Evolutionary conservation across 2,329 filamentous ascomycete genomes (phyloP).

Genomic region (Pseudopithomyces maydicus): DNA sequence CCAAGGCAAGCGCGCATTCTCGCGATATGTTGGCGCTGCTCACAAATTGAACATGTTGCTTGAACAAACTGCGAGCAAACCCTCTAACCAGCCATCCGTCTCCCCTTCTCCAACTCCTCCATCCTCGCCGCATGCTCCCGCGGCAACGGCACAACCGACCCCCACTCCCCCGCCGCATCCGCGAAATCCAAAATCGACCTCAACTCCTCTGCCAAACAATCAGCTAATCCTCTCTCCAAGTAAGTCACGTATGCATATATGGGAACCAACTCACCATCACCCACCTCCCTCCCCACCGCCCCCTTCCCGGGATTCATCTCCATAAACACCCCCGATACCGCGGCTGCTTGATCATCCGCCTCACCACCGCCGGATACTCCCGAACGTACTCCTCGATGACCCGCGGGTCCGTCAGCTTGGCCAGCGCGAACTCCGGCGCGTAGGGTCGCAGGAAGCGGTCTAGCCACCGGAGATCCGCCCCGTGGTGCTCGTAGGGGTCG

Average conservation of each 20-base stretch:
- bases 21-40: too few relatives aligned
- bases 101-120: conserved; percentile 21
- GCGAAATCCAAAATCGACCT: conserved; percentile 28
- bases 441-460: conserved; percentile 23
- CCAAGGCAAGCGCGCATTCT: too few relatives aligned
- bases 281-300: conserved; percentile 8
- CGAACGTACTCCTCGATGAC: conserved; percentile 18
- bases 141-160: conserved; percentile 28
- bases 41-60: background rate
- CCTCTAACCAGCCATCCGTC: conserved; percentile 19
- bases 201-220: conserved; percentile 7
- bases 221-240: background rate
- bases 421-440: conserved; percentile 16
- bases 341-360: conserved; percentile 28
- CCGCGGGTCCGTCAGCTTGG: conserved; percentile 18
- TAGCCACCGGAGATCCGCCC: conserved; percentile 26
- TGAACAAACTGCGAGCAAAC: background rate
- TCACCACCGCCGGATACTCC: conserved; percentile 21
- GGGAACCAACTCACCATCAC: conserved; percentile 19
- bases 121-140: conserved; percentile 22
- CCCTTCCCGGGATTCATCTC: conserved; percentile 24
- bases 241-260: background rate
- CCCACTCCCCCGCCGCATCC: conserved; percentile 35
- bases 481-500: conserved; percentile 16
- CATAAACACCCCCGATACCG: conserved; percentile 27